Evolutionary conservation across 176 grass and related monocot species (phyloP), one percentile per base, ranked within the genome.

Genomic region (Triticum turgidum): DNA sequence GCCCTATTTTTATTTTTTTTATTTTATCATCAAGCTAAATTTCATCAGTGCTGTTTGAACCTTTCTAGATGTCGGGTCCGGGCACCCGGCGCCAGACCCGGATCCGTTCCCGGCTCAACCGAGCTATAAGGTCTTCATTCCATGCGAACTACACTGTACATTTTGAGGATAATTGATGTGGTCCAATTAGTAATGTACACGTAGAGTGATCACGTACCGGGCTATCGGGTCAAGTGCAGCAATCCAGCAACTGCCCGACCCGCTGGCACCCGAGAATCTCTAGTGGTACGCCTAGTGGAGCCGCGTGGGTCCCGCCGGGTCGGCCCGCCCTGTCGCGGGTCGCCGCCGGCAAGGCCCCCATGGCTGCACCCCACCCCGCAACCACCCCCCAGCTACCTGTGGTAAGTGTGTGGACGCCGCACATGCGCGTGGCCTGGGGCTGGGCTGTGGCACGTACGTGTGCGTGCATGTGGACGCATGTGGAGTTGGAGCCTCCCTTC

Each of bases 291-390:
- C 9, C 74, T 32, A 6, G 7, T 30, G 56, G 73, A 34, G 80
- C 21, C 52, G 41, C 8, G 73, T 2, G 5, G 39, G 68, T 18
- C 80, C 85, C 77, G 52, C 14, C 13, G 65, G 81, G 84, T 82
- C 52, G 87, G 90, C 63, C 84, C 89, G 84, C 14, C 54, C 34
- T 92, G 89, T 81, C 80, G 3, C 82, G 73, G 39, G 81, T 56
- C 80, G 81, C 66, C 63, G 25, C 85, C 86, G 79, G 86, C 93
- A 87, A 67, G 27, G 15, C 47, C 51, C 73, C 85, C 82, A 35
- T 80, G 85, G 78, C 52, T 92, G 87, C 90, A 80, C 87, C 92
- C 82, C 75, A 33, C 66, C 54, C 79, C 39, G 65, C 89, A 82
- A 89, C 89, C 80, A 82, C 86, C 78, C 86, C 72, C 86, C 72